A percentile compares a stretch with the other conserved stretches of the same genome.
These are phyloP conservation scores for Hyphopichia homilentoma DNA, from an alignment of 805 yeast genomes.

Conservation along the genomic window DNA sequence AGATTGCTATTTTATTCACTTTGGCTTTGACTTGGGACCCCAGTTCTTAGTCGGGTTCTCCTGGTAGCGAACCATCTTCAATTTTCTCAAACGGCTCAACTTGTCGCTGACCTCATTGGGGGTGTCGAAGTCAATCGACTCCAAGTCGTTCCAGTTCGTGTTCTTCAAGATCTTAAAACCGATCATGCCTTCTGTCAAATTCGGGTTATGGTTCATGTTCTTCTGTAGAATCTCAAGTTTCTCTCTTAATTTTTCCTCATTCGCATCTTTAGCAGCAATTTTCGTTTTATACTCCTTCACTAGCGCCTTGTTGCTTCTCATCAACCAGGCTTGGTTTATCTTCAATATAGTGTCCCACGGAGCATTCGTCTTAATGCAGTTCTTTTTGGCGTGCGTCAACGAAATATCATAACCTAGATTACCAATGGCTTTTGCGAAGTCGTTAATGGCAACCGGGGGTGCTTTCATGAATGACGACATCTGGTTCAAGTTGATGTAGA, in stretches of 20 bases:
- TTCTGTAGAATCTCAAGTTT: constrained; percentile 20
- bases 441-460: constrained; percentile 76
- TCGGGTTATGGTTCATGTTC: constrained; percentile 35
- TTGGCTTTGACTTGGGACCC: constrained; percentile 97
- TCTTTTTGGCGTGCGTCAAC: constrained; percentile 83
- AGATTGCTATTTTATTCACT: no score
- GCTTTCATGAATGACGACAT: constrained; percentile 73
- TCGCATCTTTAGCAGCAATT: constrained; percentile 10
- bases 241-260: constrained; percentile 7
- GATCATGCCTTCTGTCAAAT: constrained; percentile 36
- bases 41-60: constrained; percentile 91
- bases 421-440: constrained; percentile 74
- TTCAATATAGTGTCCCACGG: constrained; percentile 79
- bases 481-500: constrained; percentile 79
- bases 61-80: constrained; percentile 84
- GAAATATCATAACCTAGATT: constrained; percentile 81
- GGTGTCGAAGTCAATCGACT: constrained; percentile 54
- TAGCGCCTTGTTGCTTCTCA: constrained; percentile 24
- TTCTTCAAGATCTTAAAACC: constrained; percentile 53
- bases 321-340: constrained; percentile 60
- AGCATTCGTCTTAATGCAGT: constrained; percentile 86
- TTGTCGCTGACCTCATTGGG: constrained; percentile 54
- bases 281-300: constrained; percentile 17
- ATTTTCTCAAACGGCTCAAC: constrained; percentile 59
- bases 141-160: constrained; percentile 28